These are phyloP conservation scores for Limonium bicolor DNA, from an alignment of 148 eudicot genomes.

Conservation along the genomic window DNA sequence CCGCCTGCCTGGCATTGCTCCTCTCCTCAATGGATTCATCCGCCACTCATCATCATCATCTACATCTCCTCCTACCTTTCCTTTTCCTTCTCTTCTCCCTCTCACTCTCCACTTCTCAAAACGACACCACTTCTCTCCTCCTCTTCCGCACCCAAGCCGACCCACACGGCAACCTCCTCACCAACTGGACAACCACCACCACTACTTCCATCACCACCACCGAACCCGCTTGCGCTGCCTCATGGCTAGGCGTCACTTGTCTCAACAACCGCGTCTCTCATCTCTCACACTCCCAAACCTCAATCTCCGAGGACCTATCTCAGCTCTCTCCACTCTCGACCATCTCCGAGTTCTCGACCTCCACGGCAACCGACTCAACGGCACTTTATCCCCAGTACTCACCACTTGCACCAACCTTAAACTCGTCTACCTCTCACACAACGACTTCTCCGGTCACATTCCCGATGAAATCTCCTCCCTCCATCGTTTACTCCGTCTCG, in stretches of 20 bases:
- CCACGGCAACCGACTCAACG: constrained; percentile 72
- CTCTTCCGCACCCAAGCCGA: constrained; percentile 61
- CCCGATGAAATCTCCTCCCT: constrained; percentile 32
- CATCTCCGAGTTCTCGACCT: constrained; percentile 79
- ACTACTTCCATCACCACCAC: constrained; percentile 15
- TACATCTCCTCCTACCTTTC: constrained; percentile 8
- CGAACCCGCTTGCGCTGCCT: constrained; percentile 57
- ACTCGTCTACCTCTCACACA: constrained; percentile 52
- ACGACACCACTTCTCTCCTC: constrained; percentile 62
- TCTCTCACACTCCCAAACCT: constrained; percentile 48
- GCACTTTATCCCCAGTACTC: constrained; percentile 36
- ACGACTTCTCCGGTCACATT: constrained; percentile 63
- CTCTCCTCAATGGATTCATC: no score
- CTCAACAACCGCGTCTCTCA: constrained; percentile 31
- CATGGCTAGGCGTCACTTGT: constrained; percentile 61
- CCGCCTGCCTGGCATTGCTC: constrained; percentile 28
- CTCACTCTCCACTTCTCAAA: constrained; percentile 13
- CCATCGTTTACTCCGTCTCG: constrained; percentile 45
- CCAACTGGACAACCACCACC: constrained; percentile 56
- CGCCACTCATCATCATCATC: constrained; percentile 4
- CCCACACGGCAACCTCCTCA: constrained; percentile 53
- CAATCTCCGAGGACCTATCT: constrained; percentile 68
- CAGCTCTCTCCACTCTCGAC: constrained; percentile 46
- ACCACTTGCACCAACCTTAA: constrained; percentile 38
- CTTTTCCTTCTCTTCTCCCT: constrained; percentile 9